phyloP scores from a whole-genome alignment of 2,329 filamentous ascomycete genomes.

The Calonectria crousiana region DNA sequence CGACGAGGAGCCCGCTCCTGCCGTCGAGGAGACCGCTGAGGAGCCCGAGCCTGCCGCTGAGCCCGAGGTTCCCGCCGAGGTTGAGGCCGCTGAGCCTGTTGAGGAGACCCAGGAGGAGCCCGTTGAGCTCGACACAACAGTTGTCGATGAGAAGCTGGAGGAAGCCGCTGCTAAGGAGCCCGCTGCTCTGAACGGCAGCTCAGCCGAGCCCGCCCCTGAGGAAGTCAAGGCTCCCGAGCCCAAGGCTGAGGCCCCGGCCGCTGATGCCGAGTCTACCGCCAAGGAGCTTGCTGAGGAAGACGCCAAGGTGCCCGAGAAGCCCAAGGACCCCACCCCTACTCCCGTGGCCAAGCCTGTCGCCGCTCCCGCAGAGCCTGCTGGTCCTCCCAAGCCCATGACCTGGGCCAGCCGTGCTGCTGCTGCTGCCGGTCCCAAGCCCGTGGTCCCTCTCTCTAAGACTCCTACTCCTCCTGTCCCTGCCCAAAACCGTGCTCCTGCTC shows the following conservation, averaged over 20 bases:
- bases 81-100: constrained; percentile 42
- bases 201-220: constrained; percentile 50
- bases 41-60: constrained; percentile 49
- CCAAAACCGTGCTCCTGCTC: constrained; percentile 63
- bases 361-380: constrained; percentile 59
- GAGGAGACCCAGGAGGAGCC: constrained; percentile 47
- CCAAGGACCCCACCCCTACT: constrained; percentile 71
- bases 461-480: constrained; percentile 62
- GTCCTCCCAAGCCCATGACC: constrained; percentile 71
- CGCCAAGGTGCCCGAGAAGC: constrained; percentile 71
- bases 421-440: constrained; percentile 65
- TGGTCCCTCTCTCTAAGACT: constrained; percentile 69
- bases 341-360: constrained; percentile 55
- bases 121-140: constrained; percentile 57
- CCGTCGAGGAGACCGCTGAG: constrained; percentile 50
- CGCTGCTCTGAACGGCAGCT: constrained; percentile 48
- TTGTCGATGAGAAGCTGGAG: constrained; percentile 83
- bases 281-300: constrained; percentile 68
- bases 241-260: constrained; percentile 49
- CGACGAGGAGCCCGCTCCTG: constrained; percentile 72
- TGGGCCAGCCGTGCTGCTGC: constrained; percentile 80
- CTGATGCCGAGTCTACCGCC: constrained; percentile 63
- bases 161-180: constrained; percentile 60
- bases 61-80: constrained; percentile 46
- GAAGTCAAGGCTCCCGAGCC: constrained; percentile 55